These are phyloP conservation scores for Ricinus communis DNA, from an alignment of 345 rosid species.

Conservation along the genomic window DNA sequence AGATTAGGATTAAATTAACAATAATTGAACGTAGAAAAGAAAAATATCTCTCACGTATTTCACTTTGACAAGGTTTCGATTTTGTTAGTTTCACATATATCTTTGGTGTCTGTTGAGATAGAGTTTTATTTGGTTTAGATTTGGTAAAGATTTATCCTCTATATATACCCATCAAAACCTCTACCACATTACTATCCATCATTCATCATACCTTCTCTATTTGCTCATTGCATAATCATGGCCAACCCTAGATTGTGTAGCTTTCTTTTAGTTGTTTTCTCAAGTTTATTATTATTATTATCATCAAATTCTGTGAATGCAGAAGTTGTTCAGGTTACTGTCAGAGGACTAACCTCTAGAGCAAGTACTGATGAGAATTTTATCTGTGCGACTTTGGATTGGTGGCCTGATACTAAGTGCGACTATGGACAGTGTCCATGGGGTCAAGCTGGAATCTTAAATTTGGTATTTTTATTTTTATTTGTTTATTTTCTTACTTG, in stretches of 20 bases:
- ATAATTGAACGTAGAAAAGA: too few relatives aligned
- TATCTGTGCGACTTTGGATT: slow-evolving; percentile 62
- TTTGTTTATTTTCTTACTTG: too few relatives aligned
- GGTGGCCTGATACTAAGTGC: slow-evolving; percentile 63
- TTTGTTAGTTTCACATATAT: too few relatives aligned
- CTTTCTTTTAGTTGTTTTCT: background rate
- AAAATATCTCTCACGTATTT: too few relatives aligned
- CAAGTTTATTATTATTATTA: background rate
- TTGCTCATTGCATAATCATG: background rate
- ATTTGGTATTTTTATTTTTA: slow-evolving; percentile 34
- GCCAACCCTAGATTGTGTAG: background rate
- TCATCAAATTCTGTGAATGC: background rate
- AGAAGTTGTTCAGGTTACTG: slow-evolving; percentile 29
- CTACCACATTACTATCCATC: too few relatives aligned
- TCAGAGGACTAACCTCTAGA: slow-evolving; percentile 37
- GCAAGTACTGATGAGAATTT: slow-evolving; percentile 50
- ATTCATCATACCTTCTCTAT: too few relatives aligned
- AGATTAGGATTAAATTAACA: too few relatives aligned
- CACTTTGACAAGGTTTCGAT: too few relatives aligned
- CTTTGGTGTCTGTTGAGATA: too few relatives aligned
- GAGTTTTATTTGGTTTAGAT: too few relatives aligned
- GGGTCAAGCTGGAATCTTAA: slow-evolving; percentile 51
- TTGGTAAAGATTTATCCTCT: too few relatives aligned
- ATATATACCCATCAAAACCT: too few relatives aligned
- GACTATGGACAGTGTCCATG: slow-evolving; percentile 62